Evolutionary conservation across 75 land plant species (phyloP).

Genomic region (Isoetes taiwanensis): DNA sequence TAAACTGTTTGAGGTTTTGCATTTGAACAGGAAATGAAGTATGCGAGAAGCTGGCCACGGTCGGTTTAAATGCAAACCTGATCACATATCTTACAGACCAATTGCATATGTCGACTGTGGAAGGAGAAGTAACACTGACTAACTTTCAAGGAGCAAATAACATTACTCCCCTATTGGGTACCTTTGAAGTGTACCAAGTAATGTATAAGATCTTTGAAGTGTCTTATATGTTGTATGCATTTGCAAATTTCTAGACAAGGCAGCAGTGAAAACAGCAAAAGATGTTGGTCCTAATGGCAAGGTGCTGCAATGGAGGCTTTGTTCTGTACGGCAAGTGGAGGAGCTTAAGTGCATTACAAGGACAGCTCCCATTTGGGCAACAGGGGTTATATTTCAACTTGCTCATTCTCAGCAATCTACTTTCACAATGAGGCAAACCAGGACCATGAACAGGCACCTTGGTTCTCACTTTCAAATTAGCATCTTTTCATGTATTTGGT

Average conservation of each 20-base stretch:
- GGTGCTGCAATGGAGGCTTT: constrained; percentile 36
- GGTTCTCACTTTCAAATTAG: no score
- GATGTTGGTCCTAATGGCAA: constrained; percentile 22
- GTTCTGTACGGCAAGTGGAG: constrained; percentile 35
- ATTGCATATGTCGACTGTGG: constrained; percentile 32
- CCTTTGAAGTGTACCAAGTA: no score
- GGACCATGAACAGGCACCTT: constrained; percentile 40
- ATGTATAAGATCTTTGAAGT: no score
- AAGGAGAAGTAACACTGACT: constrained; percentile 62
- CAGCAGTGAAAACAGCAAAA: constrained; percentile 18
- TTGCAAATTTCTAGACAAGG: constrained; percentile 13
- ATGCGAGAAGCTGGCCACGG: constrained; percentile 49
- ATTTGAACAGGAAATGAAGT: constrained; percentile 75
- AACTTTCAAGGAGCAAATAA: constrained; percentile 67
- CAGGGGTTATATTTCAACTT: constrained; percentile 11
- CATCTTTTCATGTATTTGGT: no score
- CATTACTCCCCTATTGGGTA: constrained; percentile 68
- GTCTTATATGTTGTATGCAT: no score
- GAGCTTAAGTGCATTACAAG: constrained; percentile 34
- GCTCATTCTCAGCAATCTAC: constrained; percentile 14
- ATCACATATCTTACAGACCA: constrained; percentile 35
- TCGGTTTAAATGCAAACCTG: constrained; percentile 38
- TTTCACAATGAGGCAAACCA: constrained; percentile 38
- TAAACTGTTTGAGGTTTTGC: no score
- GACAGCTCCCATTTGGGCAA: constrained; percentile 32